These are phyloP conservation scores for Asterochloris sp. DNA, from an alignment of 139 green algal genomes.

Conservation along the genomic window DNA sequence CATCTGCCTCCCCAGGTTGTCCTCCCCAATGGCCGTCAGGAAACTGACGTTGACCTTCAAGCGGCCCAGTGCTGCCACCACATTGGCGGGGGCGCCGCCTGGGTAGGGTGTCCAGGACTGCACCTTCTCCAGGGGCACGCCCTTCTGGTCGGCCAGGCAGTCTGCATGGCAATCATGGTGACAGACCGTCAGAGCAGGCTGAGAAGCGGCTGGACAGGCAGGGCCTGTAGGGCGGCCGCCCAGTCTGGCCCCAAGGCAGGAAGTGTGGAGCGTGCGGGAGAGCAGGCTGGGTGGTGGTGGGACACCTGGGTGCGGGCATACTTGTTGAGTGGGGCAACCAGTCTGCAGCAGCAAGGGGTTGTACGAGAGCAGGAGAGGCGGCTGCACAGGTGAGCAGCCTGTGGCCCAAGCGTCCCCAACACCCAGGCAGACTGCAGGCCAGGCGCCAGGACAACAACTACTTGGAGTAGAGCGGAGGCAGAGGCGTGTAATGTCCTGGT, in stretches of 20 bases:
- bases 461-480: too few relatives aligned
- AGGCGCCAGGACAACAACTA: too few relatives aligned
- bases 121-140: conserved; percentile 63
- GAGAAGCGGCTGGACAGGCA: not conserved
- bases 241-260: too few relatives aligned
- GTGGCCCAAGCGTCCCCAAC: too few relatives aligned
- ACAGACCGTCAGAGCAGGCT: not conserved
- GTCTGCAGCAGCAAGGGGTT: not conserved
- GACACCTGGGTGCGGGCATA: not conserved
- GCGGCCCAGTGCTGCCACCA: conserved; percentile 59
- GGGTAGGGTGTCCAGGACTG: conserved; percentile 80
- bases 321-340: not conserved
- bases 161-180: conserved; percentile 43
- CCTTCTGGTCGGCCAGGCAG: conserved; percentile 76
- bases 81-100: conserved; percentile 80
- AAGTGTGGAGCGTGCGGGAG: too few relatives aligned
- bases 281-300: too few relatives aligned
- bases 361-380: too few relatives aligned
- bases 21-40: conserved; percentile 67
- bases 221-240: not conserved
- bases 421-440: too few relatives aligned
- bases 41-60: conserved; percentile 58
- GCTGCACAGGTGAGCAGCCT: too few relatives aligned
- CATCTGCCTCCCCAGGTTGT: conserved; percentile 69
- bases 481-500: too few relatives aligned